phyloP scores from a whole-genome alignment of 108 stramenopile species.

The Discostella pseudostelligera region DNA sequence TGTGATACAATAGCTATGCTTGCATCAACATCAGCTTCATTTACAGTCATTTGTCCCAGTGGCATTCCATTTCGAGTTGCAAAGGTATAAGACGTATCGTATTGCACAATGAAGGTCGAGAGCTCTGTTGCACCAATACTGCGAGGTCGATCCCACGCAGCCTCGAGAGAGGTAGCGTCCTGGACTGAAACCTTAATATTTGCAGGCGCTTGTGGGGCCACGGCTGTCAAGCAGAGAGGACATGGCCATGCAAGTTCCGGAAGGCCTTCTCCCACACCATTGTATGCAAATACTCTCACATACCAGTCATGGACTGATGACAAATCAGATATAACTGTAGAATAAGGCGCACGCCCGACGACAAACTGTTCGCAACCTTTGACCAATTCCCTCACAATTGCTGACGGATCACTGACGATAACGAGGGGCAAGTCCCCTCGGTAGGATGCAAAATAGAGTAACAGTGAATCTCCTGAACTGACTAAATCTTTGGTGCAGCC shows the following conservation, averaged over 20 bases:
- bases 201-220: conserved; percentile 43
- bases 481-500: conserved; percentile 21
- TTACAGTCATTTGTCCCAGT: conserved; percentile 27
- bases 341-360: conserved; percentile 46
- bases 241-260: conserved; percentile 42
- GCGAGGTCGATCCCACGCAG: conserved; percentile 59
- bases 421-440: conserved; percentile 48
- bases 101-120: conserved; percentile 42
- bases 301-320: conserved; percentile 58
- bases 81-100: conserved; percentile 49
- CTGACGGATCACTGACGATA: conserved; percentile 27
- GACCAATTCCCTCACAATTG: conserved; percentile 31
- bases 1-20: conserved; percentile 35
- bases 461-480: conserved; percentile 23
- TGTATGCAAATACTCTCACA: conserved; percentile 81
- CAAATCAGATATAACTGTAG: conserved; percentile 45
- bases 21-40: conserved; percentile 29
- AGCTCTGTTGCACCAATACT: conserved; percentile 48
- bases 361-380: conserved; percentile 52
- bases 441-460: conserved; percentile 40
- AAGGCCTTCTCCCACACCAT: conserved; percentile 61
- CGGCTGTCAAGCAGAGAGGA: conserved; percentile 35
- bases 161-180: conserved; percentile 37
- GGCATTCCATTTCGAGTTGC: conserved; percentile 34
- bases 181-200: conserved; percentile 38